Evolutionary conservation across 352 stramenopile genomes (phyloP).

Genomic region (Phytophthora aleatoria): DNA sequence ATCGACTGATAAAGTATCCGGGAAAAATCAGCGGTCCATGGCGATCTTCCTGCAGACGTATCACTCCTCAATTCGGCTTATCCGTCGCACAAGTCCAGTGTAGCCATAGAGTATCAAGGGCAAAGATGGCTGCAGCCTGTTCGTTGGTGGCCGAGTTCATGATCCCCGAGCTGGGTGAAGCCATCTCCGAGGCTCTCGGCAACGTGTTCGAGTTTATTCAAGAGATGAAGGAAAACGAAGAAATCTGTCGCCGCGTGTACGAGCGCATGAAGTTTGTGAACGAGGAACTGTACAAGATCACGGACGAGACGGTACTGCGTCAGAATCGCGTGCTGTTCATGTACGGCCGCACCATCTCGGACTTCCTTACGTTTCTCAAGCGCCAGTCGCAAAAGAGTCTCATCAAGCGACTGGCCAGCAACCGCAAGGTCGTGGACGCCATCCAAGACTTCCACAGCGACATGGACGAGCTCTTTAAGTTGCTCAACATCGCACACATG

Average conservation of each 20-base stretch:
- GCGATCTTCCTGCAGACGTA: neutral
- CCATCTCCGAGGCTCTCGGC: conserved; percentile 36
- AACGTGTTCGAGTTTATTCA: conserved; percentile 32
- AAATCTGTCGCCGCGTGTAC: conserved; percentile 32
- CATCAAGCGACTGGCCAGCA: conserved; percentile 26
- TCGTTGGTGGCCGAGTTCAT: conserved; percentile 39
- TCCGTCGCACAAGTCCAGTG: neutral
- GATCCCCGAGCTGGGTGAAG: conserved; percentile 41
- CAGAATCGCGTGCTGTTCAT: conserved; percentile 43
- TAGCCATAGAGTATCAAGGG: neutral
- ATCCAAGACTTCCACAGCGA: conserved; percentile 33
- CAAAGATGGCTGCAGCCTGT: conserved; percentile 5
- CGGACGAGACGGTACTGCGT: conserved; percentile 37
- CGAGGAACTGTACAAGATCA: conserved; percentile 45
- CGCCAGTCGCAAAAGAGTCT: conserved; percentile 23
- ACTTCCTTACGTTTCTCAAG: conserved; percentile 38
- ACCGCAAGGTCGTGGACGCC: conserved; percentile 31
- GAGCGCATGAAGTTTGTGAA: conserved; percentile 38
- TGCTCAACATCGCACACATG: conserved; percentile 34
- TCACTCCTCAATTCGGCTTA: conserved; percentile 1
- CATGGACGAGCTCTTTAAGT: conserved; percentile 35
- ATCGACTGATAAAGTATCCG: neutral
- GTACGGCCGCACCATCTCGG: conserved; percentile 37
- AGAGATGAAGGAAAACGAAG: conserved; percentile 40
- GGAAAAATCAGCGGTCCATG: neutral